Evolutionary conservation across 2,329 filamentous ascomycete genomes (phyloP).

Genomic region (Geosmithia morbida): DNA sequence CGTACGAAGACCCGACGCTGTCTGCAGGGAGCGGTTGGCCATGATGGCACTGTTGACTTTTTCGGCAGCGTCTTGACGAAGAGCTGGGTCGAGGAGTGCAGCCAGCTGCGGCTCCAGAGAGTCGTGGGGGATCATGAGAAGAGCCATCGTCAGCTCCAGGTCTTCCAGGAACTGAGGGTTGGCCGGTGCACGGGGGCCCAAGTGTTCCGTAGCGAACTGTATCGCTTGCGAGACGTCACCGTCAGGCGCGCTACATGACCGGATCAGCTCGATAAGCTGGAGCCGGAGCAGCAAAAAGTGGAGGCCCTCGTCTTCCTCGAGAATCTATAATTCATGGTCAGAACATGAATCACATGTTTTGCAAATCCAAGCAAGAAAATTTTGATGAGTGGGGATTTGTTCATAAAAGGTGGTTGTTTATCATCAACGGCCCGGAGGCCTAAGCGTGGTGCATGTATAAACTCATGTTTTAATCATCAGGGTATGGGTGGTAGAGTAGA

Average conservation of each 20-base stretch:
- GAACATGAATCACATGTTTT: conserved; percentile 8
- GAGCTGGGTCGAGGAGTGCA: conserved; percentile 60
- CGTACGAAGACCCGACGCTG: conserved; percentile 69
- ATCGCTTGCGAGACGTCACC: conserved; percentile 69
- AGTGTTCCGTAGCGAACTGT: conserved; percentile 73
- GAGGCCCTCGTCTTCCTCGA: conserved; percentile 68
- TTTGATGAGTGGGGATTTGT: neutral
- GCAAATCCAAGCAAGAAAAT: neutral
- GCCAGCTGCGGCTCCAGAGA: conserved; percentile 63
- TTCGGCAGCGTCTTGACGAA: conserved; percentile 73
- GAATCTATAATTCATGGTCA: too few species aligned
- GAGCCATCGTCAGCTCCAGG: conserved; percentile 81
- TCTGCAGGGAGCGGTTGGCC: conserved; percentile 52
- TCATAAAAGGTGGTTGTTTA: conserved; percentile 50
- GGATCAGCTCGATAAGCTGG: conserved; percentile 88
- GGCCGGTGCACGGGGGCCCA: conserved; percentile 74
- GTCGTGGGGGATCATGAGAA: conserved; percentile 78
- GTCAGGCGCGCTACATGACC: conserved; percentile 50
- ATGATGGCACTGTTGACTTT: conserved; percentile 84
- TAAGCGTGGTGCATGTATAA: conserved; percentile 99
- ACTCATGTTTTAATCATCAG: conserved; percentile 81
- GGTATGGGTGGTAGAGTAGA: conserved; percentile 11
- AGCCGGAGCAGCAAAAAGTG: conserved; percentile 84
- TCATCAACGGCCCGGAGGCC: conserved; percentile 82
- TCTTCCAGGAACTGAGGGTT: conserved; percentile 73